A percentile compares a stretch with the other conserved stretches of the same genome.
Conservation (phyloP, 345 rosid genomes). For the Eucalyptus regnans region DNA sequence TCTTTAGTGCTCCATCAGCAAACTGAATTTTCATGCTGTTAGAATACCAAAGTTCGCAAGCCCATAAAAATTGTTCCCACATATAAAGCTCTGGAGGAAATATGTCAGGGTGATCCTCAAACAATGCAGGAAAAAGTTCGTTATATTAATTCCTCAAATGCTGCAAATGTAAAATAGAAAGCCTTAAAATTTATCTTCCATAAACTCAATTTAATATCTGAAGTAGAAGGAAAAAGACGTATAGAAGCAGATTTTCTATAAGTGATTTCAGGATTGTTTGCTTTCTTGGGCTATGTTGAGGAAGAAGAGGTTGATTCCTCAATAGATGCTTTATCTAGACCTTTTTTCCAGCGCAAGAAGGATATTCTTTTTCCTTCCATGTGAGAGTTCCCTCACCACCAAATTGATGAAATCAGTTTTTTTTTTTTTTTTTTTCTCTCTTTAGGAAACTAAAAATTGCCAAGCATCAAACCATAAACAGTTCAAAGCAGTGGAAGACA, state of each 20-base stretch:
- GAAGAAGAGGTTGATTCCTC: neutral
- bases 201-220: neutral
- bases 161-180: slow-evolving; percentile 20
- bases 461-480: neutral
- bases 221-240: neutral
- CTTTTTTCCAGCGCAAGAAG: neutral
- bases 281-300: neutral
- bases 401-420: neutral
- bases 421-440: neutral
- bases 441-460: neutral
- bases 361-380: neutral
- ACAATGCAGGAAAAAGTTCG: slow-evolving; percentile 46
- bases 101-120: slow-evolving; percentile 29
- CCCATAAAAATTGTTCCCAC: slow-evolving; percentile 85
- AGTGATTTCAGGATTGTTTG: neutral
- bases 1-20: slow-evolving; percentile 62
- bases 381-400: neutral
- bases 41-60: slow-evolving; percentile 91
- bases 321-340: neutral
- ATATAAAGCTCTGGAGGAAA: slow-evolving; percentile 63
- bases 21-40: slow-evolving; percentile 82
- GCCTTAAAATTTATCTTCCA: neutral
- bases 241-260: neutral
- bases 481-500: neutral
- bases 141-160: slow-evolving; percentile 66